These are phyloP conservation scores for Podospora pseudoanserina DNA, from an alignment of 495 filamentous ascomycete species.

Conservation along the genomic window DNA sequence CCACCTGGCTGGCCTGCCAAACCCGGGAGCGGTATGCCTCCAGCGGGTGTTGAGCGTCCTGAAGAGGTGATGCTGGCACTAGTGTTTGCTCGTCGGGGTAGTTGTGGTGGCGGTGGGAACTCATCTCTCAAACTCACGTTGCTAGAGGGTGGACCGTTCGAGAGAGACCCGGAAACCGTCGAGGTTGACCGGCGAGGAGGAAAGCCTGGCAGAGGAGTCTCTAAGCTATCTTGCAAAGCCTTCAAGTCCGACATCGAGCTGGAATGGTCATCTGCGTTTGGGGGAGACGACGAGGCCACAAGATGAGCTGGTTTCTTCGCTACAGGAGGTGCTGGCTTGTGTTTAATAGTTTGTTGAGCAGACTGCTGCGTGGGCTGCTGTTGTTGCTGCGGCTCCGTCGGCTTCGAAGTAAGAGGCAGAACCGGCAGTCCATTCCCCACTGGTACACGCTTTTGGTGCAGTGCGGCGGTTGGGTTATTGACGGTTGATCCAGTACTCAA, in stretches of 20 bases:
- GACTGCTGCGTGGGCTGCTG: conserved; percentile 32
- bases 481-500: conserved; percentile 6
- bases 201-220: conserved; percentile 7
- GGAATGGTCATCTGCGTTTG: conserved; percentile 19
- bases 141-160: conserved; percentile 3
- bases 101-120: conserved; percentile 12
- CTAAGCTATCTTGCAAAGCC: background rate
- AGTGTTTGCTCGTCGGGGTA: conserved; percentile 20
- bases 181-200: conserved; percentile 16
- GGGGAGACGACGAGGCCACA: conserved; percentile 35
- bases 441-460: conserved; percentile 21
- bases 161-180: background rate
- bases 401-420: conserved; percentile 29
- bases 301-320: conserved; percentile 54
- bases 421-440: conserved; percentile 27
- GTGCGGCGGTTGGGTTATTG: conserved; percentile 7
- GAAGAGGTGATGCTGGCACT: conserved; percentile 11
- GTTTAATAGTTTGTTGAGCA: conserved; percentile 31
- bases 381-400: conserved; percentile 33
- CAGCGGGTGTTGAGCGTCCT: conserved; percentile 17
- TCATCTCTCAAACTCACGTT: conserved; percentile 9
- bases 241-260: conserved; percentile 5
- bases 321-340: conserved; percentile 50
- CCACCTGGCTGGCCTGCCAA: conserved; percentile 7
- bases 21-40: conserved; percentile 27